phyloP scores from a whole-genome alignment of 1,139 yeast species.

The Debaryomyces udenii region DNA sequence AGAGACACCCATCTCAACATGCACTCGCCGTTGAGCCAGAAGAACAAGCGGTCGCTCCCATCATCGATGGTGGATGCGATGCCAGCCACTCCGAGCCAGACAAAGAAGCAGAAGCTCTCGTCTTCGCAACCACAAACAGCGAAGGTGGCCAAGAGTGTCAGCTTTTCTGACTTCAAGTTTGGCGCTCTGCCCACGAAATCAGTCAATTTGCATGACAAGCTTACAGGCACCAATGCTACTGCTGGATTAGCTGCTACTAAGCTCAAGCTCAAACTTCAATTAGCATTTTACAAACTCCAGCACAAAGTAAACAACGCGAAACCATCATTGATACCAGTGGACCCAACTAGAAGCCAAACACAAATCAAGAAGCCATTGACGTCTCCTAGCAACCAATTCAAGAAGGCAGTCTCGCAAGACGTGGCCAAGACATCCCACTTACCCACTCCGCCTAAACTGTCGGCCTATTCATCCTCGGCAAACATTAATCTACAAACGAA shows the following conservation, averaged over 20 bases:
- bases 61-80: slow-evolving; percentile 8
- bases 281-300: slow-evolving; percentile 76
- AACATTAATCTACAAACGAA: slow-evolving; percentile 29
- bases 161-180: slow-evolving; percentile 30
- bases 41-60: slow-evolving; percentile 8
- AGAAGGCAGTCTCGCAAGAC: not conserved
- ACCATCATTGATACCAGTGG: not conserved
- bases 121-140: slow-evolving; percentile 7
- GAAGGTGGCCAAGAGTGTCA: slow-evolving; percentile 21
- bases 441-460: slow-evolving; percentile 24
- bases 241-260: slow-evolving; percentile 57
- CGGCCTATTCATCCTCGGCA: slow-evolving; percentile 23
- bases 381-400: not conserved
- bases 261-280: slow-evolving; percentile 68
- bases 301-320: slow-evolving; percentile 17
- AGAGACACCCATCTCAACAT: slow-evolving; percentile 34
- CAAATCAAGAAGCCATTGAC: slow-evolving; percentile 6
- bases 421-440: slow-evolving; percentile 12
- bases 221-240: slow-evolving; percentile 20
- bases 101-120: not conserved
- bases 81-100: slow-evolving; percentile 5
- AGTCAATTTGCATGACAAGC: not conserved
- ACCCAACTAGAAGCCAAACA: slow-evolving; percentile 8
- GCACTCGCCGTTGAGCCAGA: slow-evolving; percentile 19
- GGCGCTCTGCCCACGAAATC: slow-evolving; percentile 3